phyloP scores from a whole-genome alignment of 306 rosid genomes.

The Quercus agrifolia region DNA sequence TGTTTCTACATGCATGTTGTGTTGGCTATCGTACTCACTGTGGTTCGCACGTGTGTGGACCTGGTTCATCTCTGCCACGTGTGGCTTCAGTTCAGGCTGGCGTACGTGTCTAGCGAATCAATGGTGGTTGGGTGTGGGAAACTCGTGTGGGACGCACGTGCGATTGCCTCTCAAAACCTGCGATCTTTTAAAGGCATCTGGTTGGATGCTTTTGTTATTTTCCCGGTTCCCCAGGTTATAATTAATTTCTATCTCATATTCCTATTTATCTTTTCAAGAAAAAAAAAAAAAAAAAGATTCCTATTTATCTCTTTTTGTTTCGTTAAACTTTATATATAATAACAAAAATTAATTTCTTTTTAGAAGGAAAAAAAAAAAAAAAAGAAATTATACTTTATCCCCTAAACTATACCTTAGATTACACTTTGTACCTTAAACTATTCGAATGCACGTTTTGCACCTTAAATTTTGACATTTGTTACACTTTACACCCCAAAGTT shows the following conservation, averaged over 20 bases:
- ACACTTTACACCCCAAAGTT: too few relatives aligned
- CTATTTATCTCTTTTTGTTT: too few relatives aligned
- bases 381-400: too few relatives aligned
- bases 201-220: constrained; percentile 36
- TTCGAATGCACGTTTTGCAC: too few relatives aligned
- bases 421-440: too few relatives aligned
- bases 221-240: constrained; percentile 32
- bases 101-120: constrained; percentile 27
- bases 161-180: constrained; percentile 20
- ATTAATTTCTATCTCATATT: neutral
- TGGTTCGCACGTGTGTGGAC: constrained; percentile 26
- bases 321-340: too few relatives aligned
- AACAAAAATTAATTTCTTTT: too few relatives aligned
- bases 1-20: constrained; percentile 26
- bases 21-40: constrained; percentile 21
- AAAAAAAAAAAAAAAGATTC: too few relatives aligned
- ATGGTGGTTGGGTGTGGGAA: constrained; percentile 34
- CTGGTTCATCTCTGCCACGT: constrained; percentile 28
- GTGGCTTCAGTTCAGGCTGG: constrained; percentile 32
- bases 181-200: constrained; percentile 25
- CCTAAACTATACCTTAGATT: too few relatives aligned
- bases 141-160: constrained; percentile 35
- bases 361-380: too few relatives aligned
- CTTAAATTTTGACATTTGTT: too few relatives aligned
- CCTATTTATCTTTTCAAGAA: neutral